A percentile compares a stretch with the other conserved stretches of the same genome.
These are phyloP conservation scores for Alternaria dauci DNA, from an alignment of 2,329 filamentous ascomycete genomes.

Conservation along the genomic window DNA sequence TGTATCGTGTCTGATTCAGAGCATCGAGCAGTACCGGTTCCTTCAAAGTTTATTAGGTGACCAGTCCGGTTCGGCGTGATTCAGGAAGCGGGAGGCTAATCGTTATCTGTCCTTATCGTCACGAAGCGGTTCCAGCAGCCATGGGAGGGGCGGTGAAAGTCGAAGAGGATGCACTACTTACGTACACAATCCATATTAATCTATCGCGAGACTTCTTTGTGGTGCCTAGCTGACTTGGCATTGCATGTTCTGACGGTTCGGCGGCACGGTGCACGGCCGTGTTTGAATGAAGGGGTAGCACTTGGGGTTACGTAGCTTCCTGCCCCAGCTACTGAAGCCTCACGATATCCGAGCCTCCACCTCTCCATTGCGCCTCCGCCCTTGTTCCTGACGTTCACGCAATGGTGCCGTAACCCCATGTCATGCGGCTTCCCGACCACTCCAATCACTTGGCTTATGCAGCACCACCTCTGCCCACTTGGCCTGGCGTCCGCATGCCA, in stretches of 20 bases:
- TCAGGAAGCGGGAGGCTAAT: slow-evolving; percentile 2
- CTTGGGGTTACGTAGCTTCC: slow-evolving; percentile 32
- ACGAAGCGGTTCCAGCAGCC: background rate
- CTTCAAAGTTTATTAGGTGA: background rate
- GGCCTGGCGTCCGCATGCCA: slow-evolving; percentile 48
- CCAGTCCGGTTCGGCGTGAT: background rate
- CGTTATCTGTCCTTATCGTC: slow-evolving; percentile 39
- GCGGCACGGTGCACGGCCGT: slow-evolving; percentile 25
- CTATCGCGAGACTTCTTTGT: slow-evolving; percentile 13
- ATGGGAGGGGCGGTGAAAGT: slow-evolving; percentile 6
- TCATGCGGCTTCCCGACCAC: slow-evolving; percentile 42
- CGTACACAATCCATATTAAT: slow-evolving; percentile 14
- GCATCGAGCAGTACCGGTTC: background rate
- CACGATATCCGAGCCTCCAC: slow-evolving; percentile 18
- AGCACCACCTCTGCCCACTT: slow-evolving; percentile 44
- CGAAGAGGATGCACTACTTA: slow-evolving; percentile 10
- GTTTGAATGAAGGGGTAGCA: slow-evolving; percentile 23
- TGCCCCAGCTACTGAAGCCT: slow-evolving; percentile 24
- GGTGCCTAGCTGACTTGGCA: slow-evolving; percentile 19
- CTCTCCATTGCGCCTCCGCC: slow-evolving; percentile 17
- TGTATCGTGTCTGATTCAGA: background rate
- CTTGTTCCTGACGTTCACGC: slow-evolving; percentile 12
- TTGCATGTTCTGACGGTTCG: slow-evolving; percentile 13
- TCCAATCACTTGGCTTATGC: slow-evolving; percentile 46
- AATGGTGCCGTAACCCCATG: slow-evolving; percentile 45